These are phyloP conservation scores for Schwanniomyces vanrijiae DNA, from an alignment of 805 yeast species.

Conservation along the genomic window DNA sequence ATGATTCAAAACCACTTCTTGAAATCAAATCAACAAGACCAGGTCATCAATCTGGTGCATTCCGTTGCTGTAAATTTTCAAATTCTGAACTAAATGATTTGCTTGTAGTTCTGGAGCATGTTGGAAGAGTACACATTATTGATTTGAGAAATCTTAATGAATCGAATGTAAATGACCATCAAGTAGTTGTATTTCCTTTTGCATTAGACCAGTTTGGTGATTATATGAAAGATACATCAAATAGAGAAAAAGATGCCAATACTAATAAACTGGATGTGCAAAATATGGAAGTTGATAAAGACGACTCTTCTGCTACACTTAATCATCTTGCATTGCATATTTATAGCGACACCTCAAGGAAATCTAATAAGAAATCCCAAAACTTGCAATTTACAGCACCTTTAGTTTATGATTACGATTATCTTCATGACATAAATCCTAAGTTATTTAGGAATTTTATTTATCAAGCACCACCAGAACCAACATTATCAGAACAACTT, in stretches of 20 bases:
- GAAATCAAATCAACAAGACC: slow-evolving; percentile 61
- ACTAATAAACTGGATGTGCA: not conserved
- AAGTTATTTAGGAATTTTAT: slow-evolving; percentile 35
- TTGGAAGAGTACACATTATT: slow-evolving; percentile 80
- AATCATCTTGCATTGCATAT: slow-evolving; percentile 4
- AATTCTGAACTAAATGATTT: slow-evolving; percentile 68
- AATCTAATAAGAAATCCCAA: not conserved
- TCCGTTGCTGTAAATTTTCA: slow-evolving; percentile 55
- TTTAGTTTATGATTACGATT: slow-evolving; percentile 43
- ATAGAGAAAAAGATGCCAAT: not conserved
- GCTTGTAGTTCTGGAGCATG: slow-evolving; percentile 77
- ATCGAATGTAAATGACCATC: slow-evolving; percentile 53
- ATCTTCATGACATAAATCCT: slow-evolving; percentile 35
- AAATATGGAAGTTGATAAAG: not conserved
- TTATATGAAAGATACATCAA: slow-evolving; percentile 13
- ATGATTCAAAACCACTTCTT: slow-evolving; percentile 44
- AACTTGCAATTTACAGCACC: slow-evolving; percentile 28
- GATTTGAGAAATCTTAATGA: slow-evolving; percentile 66
- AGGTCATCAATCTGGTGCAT: slow-evolving; percentile 59
- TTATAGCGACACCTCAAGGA: slow-evolving; percentile 3
- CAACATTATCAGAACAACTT: slow-evolving; percentile 2
- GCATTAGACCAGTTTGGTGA: slow-evolving; percentile 41
- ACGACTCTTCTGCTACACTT: not conserved
- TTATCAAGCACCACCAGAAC: slow-evolving; percentile 28
- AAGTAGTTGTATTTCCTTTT: slow-evolving; percentile 68